Percentiles rank a stretch among this genome's conserved stretches.
phyloP scores from a whole-genome alignment of 2,329 filamentous ascomycete species.

The Neonectria punicea region DNA sequence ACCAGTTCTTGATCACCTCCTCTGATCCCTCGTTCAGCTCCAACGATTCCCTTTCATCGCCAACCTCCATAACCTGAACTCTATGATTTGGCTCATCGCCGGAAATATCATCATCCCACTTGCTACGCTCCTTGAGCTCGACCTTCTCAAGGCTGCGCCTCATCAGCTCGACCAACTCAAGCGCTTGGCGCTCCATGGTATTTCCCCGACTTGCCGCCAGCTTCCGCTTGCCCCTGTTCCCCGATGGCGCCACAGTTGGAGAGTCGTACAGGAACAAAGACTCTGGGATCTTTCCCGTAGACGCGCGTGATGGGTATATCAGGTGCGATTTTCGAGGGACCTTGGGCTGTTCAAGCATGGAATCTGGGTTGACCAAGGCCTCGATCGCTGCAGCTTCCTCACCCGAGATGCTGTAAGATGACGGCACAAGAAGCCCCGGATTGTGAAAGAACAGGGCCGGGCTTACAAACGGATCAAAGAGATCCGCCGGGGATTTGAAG shows the following conservation, averaged over 20 bases:
- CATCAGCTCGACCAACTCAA: slow-evolving; percentile 60
- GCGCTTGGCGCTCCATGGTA: slow-evolving; percentile 58
- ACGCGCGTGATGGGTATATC: slow-evolving; percentile 59
- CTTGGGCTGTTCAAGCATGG: slow-evolving; percentile 30
- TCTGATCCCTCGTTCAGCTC: slow-evolving; percentile 45
- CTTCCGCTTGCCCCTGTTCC: slow-evolving; percentile 29
- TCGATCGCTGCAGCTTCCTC: slow-evolving; percentile 42
- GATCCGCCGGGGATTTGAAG: slow-evolving; percentile 59
- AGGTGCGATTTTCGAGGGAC: slow-evolving; percentile 55
- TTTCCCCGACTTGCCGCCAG: slow-evolving; percentile 47
- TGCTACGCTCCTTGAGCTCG: slow-evolving; percentile 55
- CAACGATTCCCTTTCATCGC: slow-evolving; percentile 40
- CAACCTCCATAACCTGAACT: slow-evolving; percentile 53
- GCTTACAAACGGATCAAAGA: slow-evolving; percentile 71
- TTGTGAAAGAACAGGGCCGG: slow-evolving; percentile 68
- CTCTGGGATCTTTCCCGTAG: slow-evolving; percentile 61
- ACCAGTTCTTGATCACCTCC: slow-evolving; percentile 45
- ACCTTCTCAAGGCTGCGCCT: slow-evolving; percentile 58
- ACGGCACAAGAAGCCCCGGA: slow-evolving; percentile 58
- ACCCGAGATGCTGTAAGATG: slow-evolving; percentile 53
- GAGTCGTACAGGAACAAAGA: slow-evolving; percentile 60
- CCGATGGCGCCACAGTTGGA: slow-evolving; percentile 32
- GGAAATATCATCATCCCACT: slow-evolving; percentile 54
- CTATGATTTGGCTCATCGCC: slow-evolving; percentile 49
- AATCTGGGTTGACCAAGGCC: slow-evolving; percentile 37